These are phyloP conservation scores for Colletotrichum cuscutae DNA, from an alignment of 2,329 filamentous ascomycete species.

Conservation along the genomic window DNA sequence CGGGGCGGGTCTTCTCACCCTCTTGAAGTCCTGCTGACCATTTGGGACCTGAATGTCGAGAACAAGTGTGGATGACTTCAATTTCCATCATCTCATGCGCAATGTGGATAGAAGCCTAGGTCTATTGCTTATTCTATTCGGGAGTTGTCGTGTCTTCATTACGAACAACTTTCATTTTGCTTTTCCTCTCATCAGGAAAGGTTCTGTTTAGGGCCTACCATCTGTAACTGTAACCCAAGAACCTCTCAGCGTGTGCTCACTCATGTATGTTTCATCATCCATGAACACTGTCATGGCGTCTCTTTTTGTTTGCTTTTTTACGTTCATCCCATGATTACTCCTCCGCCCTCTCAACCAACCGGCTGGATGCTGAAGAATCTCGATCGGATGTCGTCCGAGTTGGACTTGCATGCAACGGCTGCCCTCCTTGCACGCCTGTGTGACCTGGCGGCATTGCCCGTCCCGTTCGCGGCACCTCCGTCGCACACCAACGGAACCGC, in stretches of 20 bases:
- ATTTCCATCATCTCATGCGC: slow-evolving; percentile 12
- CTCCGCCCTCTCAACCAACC: background rate
- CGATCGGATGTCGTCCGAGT: slow-evolving; percentile 43
- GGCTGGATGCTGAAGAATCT: slow-evolving; percentile 46
- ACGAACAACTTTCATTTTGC: background rate
- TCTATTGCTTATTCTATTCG: slow-evolving; percentile 13
- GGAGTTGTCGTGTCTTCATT: background rate
- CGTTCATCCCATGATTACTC: slow-evolving; percentile 19
- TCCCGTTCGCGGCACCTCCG: slow-evolving; percentile 12
- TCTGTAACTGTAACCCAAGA: background rate
- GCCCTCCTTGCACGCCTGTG: slow-evolving; percentile 8
- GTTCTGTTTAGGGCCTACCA: background rate
- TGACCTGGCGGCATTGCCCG: background rate
- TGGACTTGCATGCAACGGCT: slow-evolving; percentile 35
- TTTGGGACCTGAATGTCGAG: background rate
- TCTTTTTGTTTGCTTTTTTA: background rate
- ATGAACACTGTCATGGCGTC: background rate
- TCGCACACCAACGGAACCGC: slow-evolving; percentile 27
- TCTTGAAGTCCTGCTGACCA: background rate
- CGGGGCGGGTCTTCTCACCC: background rate
- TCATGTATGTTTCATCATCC: slow-evolving; percentile 17
- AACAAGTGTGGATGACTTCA: background rate
- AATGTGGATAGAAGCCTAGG: background rate
- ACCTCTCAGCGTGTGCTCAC: background rate
- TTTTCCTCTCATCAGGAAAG: background rate